phyloP scores from a whole-genome alignment of 2,329 filamentous ascomycete genomes.

The Alternaria dauci region DNA sequence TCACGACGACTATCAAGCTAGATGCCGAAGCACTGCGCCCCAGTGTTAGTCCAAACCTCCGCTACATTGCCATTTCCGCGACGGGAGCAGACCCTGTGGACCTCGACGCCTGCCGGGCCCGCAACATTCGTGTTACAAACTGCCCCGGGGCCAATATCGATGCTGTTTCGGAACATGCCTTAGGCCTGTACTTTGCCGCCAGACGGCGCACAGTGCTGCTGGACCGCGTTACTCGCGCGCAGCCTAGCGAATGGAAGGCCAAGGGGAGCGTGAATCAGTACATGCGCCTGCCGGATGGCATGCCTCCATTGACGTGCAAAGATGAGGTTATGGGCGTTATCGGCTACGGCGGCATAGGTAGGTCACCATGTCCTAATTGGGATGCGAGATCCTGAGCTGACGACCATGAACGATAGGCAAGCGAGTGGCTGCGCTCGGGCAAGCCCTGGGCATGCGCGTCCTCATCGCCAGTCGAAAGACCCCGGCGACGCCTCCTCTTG shows the following conservation, averaged over 20 bases:
- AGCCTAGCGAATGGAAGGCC: constrained; percentile 53
- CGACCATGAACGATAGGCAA: constrained; percentile 42
- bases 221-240: constrained; percentile 32
- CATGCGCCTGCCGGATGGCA: constrained; percentile 47
- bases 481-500: constrained; percentile 14
- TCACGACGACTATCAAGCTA: constrained; percentile 54
- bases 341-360: constrained; percentile 60
- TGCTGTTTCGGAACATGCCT: constrained; percentile 60
- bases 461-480: constrained; percentile 56
- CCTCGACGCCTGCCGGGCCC: constrained; percentile 53
- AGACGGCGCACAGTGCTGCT: constrained; percentile 53
- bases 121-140: constrained; percentile 58
- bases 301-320: constrained; percentile 55
- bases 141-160: constrained; percentile 59
- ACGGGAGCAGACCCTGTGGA: constrained; percentile 60
- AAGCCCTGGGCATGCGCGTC: constrained; percentile 59
- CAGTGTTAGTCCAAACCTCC: constrained; percentile 53
- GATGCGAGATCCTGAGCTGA: constrained; percentile 22
- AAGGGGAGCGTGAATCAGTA: constrained; percentile 46
- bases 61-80: constrained; percentile 56
- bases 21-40: constrained; percentile 51
- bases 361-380: constrained; percentile 15
- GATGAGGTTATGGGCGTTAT: constrained; percentile 61
- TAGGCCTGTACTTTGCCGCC: constrained; percentile 60
- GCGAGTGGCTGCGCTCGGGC: constrained; percentile 56